Evolutionary conservation across 352 stramenopile genomes (phyloP).

Genomic region (Achlya hypogyna): DNA sequence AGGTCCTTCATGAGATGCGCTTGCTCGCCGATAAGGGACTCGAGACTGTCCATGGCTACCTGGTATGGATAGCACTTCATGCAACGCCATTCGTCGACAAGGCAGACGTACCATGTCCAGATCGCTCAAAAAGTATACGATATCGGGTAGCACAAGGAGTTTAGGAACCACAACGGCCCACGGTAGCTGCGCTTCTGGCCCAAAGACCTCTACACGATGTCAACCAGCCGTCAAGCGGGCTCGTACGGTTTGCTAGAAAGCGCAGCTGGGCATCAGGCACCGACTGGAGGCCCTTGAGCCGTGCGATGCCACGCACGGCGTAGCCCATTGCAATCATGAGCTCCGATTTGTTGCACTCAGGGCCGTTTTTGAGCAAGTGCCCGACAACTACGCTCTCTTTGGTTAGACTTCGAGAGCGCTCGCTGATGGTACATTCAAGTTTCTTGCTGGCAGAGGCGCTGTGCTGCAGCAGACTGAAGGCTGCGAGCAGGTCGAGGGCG

Average conservation of each 20-base stretch:
- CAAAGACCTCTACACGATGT: neutral
- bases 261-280: neutral
- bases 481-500: conserved; percentile 3
- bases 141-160: neutral
- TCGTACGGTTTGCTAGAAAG: neutral
- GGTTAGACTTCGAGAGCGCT: neutral
- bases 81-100: neutral
- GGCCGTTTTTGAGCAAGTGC: conserved; percentile 2
- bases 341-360: conserved; percentile 6
- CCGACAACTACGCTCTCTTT: neutral
- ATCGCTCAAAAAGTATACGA: conserved; percentile 13
- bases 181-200: neutral
- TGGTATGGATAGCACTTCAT: neutral
- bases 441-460: neutral
- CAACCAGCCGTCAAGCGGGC: neutral
- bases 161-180: neutral
- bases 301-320: neutral
- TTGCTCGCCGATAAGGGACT: conserved; percentile 4
- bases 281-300: neutral
- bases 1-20: neutral
- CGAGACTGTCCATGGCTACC: conserved; percentile 1
- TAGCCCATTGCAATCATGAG: conserved; percentile 6
- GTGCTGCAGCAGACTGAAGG: neutral
- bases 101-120: conserved; percentile 11
- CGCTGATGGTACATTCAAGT: conserved; percentile 1